Evolutionary conservation across 805 yeast species (phyloP).

Genomic region (Zygoascus biomembranicola): DNA sequence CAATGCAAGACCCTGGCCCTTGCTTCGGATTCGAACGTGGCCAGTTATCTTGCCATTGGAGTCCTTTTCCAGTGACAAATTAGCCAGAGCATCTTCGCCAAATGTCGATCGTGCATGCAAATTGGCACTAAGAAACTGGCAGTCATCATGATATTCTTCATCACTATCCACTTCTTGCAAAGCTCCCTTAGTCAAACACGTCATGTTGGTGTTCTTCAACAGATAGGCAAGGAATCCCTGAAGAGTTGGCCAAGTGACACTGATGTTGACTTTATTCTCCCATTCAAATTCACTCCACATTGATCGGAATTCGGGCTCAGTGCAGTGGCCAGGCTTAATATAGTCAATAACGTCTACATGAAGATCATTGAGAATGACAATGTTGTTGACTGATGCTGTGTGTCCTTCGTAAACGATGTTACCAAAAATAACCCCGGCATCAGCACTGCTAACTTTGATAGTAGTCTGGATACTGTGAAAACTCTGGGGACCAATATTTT

Average conservation of each 20-base stretch:
- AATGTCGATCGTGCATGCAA: slow-evolving; percentile 85
- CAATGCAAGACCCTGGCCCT: slow-evolving; percentile 95
- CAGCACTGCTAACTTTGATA: slow-evolving; percentile 91
- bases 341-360: slow-evolving; percentile 97
- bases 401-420: slow-evolving; percentile 95
- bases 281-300: slow-evolving; percentile 99
- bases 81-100: slow-evolving; percentile 97
- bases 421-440: slow-evolving; percentile 96
- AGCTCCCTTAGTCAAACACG: slow-evolving; percentile 89
- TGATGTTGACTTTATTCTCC: slow-evolving; percentile 93
- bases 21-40: slow-evolving; percentile 91
- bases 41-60: slow-evolving; percentile 74
- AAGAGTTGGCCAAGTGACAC: slow-evolving; percentile 45
- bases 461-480: slow-evolving; percentile 86
- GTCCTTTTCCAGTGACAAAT: slow-evolving; percentile 82
- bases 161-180: slow-evolving; percentile 27
- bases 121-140: slow-evolving; percentile 90
- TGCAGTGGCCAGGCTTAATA: slow-evolving; percentile 87
- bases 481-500: slow-evolving; percentile 94
- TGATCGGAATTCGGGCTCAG: slow-evolving; percentile 83
- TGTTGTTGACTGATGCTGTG: slow-evolving; percentile 80
- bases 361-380: slow-evolving; percentile 88
- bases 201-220: slow-evolving; percentile 84
- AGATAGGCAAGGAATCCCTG: slow-evolving; percentile 71
- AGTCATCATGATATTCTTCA: slow-evolving; percentile 36